Conservation (phyloP, 2,329 filamentous ascomycete species). For the Didymosphaeria variabile region DNA sequence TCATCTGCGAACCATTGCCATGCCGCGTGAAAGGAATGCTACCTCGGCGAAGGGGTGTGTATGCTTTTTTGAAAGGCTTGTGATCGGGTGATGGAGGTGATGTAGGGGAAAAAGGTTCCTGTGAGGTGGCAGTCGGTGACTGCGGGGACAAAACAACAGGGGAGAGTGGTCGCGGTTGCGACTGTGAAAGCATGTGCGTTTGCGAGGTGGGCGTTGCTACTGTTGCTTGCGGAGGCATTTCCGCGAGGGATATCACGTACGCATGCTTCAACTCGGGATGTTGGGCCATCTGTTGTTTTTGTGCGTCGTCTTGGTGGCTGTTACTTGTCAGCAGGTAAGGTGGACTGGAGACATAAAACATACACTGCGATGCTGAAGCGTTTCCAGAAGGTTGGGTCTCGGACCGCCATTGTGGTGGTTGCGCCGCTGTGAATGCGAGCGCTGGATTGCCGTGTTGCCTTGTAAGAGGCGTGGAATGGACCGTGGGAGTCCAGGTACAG, state of each 20-base stretch:
- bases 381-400: constrained; percentile 68
- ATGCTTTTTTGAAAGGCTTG: constrained; percentile 15
- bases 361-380: constrained; percentile 65
- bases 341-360: not conserved
- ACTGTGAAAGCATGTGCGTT: constrained; percentile 18
- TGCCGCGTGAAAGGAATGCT: constrained; percentile 21
- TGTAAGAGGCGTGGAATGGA: not conserved
- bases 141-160: constrained; percentile 1
- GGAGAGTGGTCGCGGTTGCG: constrained; percentile 9
- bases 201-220: constrained; percentile 29
- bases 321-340: not conserved
- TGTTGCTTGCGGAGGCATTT: constrained; percentile 21
- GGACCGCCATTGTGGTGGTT: constrained; percentile 56
- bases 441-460: not conserved
- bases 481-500: not conserved
- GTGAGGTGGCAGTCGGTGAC: not conserved
- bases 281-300: constrained; percentile 28
- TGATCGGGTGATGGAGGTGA: constrained; percentile 1
- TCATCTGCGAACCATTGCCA: constrained; percentile 30
- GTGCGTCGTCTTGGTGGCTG: constrained; percentile 62
- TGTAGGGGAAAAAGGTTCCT: constrained; percentile 15
- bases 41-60: constrained; percentile 16
- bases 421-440: not conserved
- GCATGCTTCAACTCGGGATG: constrained; percentile 45
- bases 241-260: constrained; percentile 45